Percentiles rank a stretch among this genome's conserved stretches.
Conservation (phyloP, 345 rosid genomes). For the Citrus glauca region DNA sequence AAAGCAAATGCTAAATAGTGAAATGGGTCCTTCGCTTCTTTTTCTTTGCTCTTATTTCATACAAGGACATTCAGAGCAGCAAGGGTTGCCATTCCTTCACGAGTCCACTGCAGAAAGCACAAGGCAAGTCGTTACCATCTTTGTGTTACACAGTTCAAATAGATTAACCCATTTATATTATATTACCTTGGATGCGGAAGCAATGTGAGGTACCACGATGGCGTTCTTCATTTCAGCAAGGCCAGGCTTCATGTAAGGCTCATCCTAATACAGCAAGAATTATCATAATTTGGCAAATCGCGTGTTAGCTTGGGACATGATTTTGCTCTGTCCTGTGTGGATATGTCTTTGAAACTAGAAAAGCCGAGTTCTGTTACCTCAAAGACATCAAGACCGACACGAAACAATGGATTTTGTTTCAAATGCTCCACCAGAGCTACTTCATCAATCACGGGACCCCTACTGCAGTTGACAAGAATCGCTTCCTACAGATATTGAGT, state of each 20-base stretch:
- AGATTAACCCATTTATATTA: no score
- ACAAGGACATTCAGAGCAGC: conserved; percentile 94
- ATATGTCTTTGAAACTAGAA: not conserved
- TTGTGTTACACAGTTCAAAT: not conserved
- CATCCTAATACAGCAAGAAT: conserved; percentile 50
- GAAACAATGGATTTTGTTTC: conserved; percentile 87
- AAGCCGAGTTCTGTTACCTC: conserved; percentile 44
- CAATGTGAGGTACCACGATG: conserved; percentile 86
- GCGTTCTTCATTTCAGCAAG: conserved; percentile 93
- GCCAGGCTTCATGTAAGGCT: conserved; percentile 98
- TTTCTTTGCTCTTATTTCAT: conserved; percentile 3
- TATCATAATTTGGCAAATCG: not conserved
- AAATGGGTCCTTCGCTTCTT: not conserved
- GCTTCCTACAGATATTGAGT: conserved; percentile 59
- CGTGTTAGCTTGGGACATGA: not conserved
- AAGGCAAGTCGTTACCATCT: not conserved
- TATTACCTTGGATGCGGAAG: conserved; percentile 95
- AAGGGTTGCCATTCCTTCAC: conserved; percentile 98
- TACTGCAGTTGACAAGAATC: conserved; percentile 87
- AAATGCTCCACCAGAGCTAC: conserved; percentile 88
- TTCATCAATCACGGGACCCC: conserved; percentile 94
- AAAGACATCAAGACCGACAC: conserved; percentile 97
- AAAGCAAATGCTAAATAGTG: not conserved
- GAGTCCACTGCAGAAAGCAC: conserved; percentile 72
- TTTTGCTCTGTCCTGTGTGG: not conserved